Conservation (phyloP, 1,139 yeast species). For the Pichia kudriavzevii region DNA sequence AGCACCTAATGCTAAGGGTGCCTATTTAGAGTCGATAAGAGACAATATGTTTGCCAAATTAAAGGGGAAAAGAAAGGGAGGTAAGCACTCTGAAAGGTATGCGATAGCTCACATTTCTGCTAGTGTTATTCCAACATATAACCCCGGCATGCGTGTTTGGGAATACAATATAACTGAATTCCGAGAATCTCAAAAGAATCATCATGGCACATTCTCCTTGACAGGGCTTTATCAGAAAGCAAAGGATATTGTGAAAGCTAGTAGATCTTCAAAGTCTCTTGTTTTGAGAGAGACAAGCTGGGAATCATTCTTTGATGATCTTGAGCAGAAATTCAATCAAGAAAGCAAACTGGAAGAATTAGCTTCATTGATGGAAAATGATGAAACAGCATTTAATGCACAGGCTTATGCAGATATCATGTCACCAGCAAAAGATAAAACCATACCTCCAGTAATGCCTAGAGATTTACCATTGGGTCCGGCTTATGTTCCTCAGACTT, state of each 20-base stretch:
- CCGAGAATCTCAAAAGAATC: not conserved
- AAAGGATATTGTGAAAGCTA: too few relatives aligned
- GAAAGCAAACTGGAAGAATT: constrained; percentile 16
- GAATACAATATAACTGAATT: constrained; percentile 64
- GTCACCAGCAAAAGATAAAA: constrained; percentile 42
- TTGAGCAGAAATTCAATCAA: constrained; percentile 27
- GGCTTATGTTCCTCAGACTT: constrained; percentile 61
- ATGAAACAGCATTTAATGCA: constrained; percentile 2
- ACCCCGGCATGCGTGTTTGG: constrained; percentile 79
- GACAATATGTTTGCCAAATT: constrained; percentile 42
- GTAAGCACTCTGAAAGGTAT: constrained; percentile 49
- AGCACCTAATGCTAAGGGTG: constrained; percentile 57
- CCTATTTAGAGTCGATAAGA: constrained; percentile 51
- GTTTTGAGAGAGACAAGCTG: constrained; percentile 22
- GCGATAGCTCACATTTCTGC: constrained; percentile 64
- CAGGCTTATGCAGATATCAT: constrained; percentile 13
- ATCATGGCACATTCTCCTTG: not conserved
- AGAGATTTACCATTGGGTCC: constrained; percentile 54
- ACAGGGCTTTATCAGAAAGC: constrained; percentile 5
- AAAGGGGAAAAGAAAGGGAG: constrained; percentile 39
- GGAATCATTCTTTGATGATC: constrained; percentile 23
- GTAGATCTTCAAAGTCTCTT: not conserved
- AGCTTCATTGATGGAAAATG: constrained; percentile 11
- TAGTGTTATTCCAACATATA: constrained; percentile 78
- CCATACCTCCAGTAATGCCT: constrained; percentile 65